Conservation (phyloP, 2,329 filamentous ascomycete species). For the Rutstroemia sydowiana region DNA sequence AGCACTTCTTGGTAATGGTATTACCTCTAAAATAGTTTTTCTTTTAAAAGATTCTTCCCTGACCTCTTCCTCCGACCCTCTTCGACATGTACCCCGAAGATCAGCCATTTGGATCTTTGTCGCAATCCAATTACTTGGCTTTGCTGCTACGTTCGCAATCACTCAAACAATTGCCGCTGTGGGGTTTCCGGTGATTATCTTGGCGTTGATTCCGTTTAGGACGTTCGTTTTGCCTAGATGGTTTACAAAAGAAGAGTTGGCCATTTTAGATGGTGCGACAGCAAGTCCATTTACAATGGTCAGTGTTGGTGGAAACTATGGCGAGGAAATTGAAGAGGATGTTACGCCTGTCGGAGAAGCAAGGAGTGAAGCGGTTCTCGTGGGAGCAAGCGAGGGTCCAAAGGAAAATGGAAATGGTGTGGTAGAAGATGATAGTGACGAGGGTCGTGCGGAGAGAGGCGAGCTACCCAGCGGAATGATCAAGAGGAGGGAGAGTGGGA, state of each 20-base stretch:
- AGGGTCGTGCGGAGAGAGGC: constrained; percentile 22
- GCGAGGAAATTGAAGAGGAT: constrained; percentile 29
- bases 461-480: constrained; percentile 10
- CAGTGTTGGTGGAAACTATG: constrained; percentile 27
- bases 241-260: constrained; percentile 24
- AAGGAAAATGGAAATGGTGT: constrained; percentile 17
- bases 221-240: constrained; percentile 35
- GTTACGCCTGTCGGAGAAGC: constrained; percentile 12
- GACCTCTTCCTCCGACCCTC: constrained; percentile 51
- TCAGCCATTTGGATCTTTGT: constrained; percentile 66
- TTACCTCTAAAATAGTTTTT: constrained; percentile 68
- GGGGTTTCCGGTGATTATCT: constrained; percentile 53
- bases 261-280: constrained; percentile 55
- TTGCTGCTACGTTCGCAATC: constrained; percentile 73
- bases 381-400: constrained; percentile 12
- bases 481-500: constrained; percentile 5
- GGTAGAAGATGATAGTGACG: constrained; percentile 13
- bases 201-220: constrained; percentile 22
- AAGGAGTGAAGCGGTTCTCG: constrained; percentile 10
- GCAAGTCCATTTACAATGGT: constrained; percentile 39
- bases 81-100: constrained; percentile 54
- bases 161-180: constrained; percentile 78
- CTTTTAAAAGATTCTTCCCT: constrained; percentile 56
- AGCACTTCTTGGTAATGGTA: constrained; percentile 68
- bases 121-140: constrained; percentile 58